Evolutionary conservation across 179 eudicot genomes (phyloP), one percentile per base, ranked within the genome.

Genomic region (Beta corolliflora): DNA sequence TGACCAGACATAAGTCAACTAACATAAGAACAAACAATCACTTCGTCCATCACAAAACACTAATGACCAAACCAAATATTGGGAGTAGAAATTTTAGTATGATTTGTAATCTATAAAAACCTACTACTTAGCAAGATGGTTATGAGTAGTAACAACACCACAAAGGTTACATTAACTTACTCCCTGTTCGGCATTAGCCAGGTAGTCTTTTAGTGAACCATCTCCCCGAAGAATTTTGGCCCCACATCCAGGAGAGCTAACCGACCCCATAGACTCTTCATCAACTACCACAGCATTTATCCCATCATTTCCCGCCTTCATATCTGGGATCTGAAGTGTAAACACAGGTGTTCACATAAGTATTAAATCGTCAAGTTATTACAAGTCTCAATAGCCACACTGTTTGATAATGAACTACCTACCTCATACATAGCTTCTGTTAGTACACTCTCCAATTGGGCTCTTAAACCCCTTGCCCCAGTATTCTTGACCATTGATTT

Each of bases 401-500:
- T 41, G 18, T 73, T 7, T 48, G 21, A 64, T 15, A 3, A 66
- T 41, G 63, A 79, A 68, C 69, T 54, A 79, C 72, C 61, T 90
- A 95, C 99, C 99, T 95, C 99, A 77, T 90, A 95, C 99, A 95
- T 95, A 68, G 99, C 87, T 72, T 95, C 97, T 74, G 88, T 92
- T 76, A 95, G 86, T 74, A 94, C 86, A 87, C 67, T 90, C 90
- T 95, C 99, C 79, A 95, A 81, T 81, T 94, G 85, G 82, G 98
- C 85, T 89, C 99, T 89, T 84, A 95, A 86, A 67, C 98, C 99
- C 69, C 98, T 91, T 55, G 99, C 99, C 46, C 98, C 98, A 7
- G 99, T 95, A 70, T 95, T 94, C 85, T 95, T 95, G 67, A 87
- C 85, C 85, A 92, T 88, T 54, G 99, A 96, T 89, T 91, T 94